Conservation (phyloP, 2,329 filamentous ascomycete genomes). For the Pyricularia sp. region DNA sequence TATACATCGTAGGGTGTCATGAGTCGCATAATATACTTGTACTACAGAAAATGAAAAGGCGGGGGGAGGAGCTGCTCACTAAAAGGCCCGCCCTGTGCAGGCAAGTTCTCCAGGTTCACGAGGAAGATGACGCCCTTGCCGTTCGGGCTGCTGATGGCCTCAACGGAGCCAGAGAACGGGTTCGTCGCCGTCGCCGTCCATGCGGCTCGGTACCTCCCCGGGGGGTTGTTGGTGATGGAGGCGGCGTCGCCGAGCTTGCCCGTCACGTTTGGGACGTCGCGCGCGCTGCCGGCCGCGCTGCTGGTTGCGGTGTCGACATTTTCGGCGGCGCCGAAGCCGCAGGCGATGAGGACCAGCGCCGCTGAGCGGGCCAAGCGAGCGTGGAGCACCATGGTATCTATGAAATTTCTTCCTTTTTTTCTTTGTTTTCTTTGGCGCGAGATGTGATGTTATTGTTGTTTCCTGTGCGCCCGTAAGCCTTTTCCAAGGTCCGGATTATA, state of each 20-base stretch:
- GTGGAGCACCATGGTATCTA: neutral
- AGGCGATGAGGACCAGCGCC: neutral
- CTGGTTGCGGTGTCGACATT: neutral
- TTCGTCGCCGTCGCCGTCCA: neutral
- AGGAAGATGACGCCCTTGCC: conserved; percentile 18
- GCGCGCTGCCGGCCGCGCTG: too few relatives aligned
- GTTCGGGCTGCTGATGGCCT: conserved; percentile 9
- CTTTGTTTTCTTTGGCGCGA: too few relatives aligned
- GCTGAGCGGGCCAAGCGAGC: neutral
- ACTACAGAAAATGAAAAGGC: neutral
- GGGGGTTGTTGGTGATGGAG: neutral
- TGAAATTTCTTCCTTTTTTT: neutral
- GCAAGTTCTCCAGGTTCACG: conserved; percentile 18
- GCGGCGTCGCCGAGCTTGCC: conserved; percentile 1
- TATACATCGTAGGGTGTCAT: too few relatives aligned
- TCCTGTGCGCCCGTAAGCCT: too few relatives aligned
- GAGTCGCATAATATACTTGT: too few relatives aligned
- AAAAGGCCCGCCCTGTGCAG: conserved; percentile 18
- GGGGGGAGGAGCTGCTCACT: conserved; percentile 10
- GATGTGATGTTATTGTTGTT: too few relatives aligned
- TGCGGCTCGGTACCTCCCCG: neutral
- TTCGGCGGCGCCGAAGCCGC: neutral
- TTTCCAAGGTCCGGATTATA: too few relatives aligned
- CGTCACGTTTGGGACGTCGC: neutral
- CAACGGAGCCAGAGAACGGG: conserved; percentile 4